These are phyloP conservation scores for Aplosporella prunicola DNA, from an alignment of 2,329 filamentous ascomycete species.

Conservation along the genomic window DNA sequence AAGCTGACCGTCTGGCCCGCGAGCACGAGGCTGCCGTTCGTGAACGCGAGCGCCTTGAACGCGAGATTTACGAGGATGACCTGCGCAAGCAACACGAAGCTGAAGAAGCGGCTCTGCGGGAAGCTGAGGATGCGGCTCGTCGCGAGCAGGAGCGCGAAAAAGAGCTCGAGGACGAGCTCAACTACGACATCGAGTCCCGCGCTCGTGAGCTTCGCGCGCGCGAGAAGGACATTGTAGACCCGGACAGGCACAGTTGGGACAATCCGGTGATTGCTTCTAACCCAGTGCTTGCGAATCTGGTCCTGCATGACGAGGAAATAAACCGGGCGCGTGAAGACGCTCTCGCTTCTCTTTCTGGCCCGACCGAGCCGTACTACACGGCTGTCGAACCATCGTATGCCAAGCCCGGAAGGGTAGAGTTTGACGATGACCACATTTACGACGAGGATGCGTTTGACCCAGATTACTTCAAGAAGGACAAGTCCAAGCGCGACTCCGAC, in stretches of 20 bases:
- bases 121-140: constrained; percentile 12
- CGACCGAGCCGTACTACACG: constrained; percentile 12
- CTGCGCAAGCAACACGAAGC: constrained; percentile 8
- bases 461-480: constrained; percentile 33
- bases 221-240: constrained; percentile 24
- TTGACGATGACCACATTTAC: constrained; percentile 16
- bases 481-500: constrained; percentile 10
- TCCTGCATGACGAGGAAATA: no score
- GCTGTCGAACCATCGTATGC: not conserved
- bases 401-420: constrained; percentile 3
- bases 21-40: constrained; percentile 12
- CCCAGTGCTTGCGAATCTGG: constrained; percentile 23
- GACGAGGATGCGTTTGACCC: constrained; percentile 40
- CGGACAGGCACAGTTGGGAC: constrained; percentile 24
- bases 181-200: constrained; percentile 15
- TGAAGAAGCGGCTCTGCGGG: constrained; percentile 20
- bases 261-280: constrained; percentile 21
- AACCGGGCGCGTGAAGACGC: constrained; percentile 1
- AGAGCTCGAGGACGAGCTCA: constrained; percentile 16
- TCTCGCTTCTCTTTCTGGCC: constrained; percentile 20
- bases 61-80: constrained; percentile 12
- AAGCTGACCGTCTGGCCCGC: constrained; percentile 16
- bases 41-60: constrained; percentile 17
- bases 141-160: constrained; percentile 16
- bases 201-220: constrained; percentile 26